Conservation (phyloP, 495 filamentous ascomycete species). For the Amorphotheca resinae region DNA sequence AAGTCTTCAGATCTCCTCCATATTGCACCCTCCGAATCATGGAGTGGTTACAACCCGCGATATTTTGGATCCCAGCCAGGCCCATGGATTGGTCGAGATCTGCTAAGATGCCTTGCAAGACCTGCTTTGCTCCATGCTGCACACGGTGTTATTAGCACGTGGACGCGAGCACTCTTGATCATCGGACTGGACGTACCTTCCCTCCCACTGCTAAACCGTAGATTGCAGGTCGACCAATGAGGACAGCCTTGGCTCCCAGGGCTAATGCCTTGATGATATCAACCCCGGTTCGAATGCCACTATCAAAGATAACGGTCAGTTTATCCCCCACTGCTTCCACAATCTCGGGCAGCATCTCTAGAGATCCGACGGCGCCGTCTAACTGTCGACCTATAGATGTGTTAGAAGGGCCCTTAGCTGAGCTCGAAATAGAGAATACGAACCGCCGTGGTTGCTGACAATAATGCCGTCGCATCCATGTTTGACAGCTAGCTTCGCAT, state of each 20-base stretch:
- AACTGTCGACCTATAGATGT: constrained; percentile 61
- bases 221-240: constrained; percentile 38
- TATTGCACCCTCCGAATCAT: constrained; percentile 41
- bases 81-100: constrained; percentile 51
- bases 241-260: constrained; percentile 38
- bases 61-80: constrained; percentile 38
- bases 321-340: constrained; percentile 76
- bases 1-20: constrained; percentile 35
- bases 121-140: constrained; percentile 40
- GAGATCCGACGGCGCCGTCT: constrained; percentile 71
- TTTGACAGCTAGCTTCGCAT: constrained; percentile 75
- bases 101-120: constrained; percentile 42
- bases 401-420: background rate
- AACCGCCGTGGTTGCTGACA: constrained; percentile 60
- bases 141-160: background rate
- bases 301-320: constrained; percentile 82
- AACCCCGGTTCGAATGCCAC: constrained; percentile 74
- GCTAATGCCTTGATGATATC: constrained; percentile 83
- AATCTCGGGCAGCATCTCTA: constrained; percentile 88
- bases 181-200: constrained; percentile 15
- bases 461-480: constrained; percentile 83
- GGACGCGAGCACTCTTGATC: background rate
- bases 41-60: constrained; percentile 37
- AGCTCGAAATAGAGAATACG: constrained; percentile 63
- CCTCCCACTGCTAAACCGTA: constrained; percentile 40